Evolutionary conservation across 768 basidiomycete genomes (phyloP), one percentile per base, ranked within the genome.

Genomic region (Suillus subluteus): DNA sequence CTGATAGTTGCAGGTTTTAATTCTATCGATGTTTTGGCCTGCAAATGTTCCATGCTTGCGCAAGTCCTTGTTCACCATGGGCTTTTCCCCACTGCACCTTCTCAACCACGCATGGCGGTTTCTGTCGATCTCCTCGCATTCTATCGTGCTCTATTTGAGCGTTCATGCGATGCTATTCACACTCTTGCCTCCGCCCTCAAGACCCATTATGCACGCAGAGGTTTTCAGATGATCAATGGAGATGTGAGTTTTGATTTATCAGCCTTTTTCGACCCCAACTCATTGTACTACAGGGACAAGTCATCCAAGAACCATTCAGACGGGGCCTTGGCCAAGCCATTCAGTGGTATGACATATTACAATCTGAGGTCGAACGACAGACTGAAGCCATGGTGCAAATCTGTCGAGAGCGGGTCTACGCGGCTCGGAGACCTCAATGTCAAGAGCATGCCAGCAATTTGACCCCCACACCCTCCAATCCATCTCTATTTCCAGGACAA

Each of bases 111-210:
- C 2, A 66, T 71, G 52, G 69, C 69, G 0, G 63, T 74, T 6
- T 75, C 73, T 0, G 68, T 79, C 6, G 72, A 78, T 4, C 68
- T 81, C 0, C 68, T 81, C 0, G 66, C 76, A 4, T 79, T 81
- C 65, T 81, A 79, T 63, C 62, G 62, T 0, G 73, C 76, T 3
- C 64, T 81, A 0, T 82, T 82, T 59, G 75, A 81, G 64, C 67
- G 71, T 0, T 79, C 81, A 0, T 81, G 79, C 26, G 75, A 82
- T 62, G 30, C 63, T 56, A 67, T 70, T 65, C 54, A 78, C 64
- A 15, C 11, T 2, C n/a, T 59, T 18, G 58, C 66, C 2, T 26
- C 26, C 40, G 50, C 15, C 1, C 16, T 61, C 35, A 21, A 44
- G 16, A n/a, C 54, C 64, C 56, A 68, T 41, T 65, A 68, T 11